Conservation (phyloP, 768 basidiomycete species). For the Lyophyllum shimeji region DNA sequence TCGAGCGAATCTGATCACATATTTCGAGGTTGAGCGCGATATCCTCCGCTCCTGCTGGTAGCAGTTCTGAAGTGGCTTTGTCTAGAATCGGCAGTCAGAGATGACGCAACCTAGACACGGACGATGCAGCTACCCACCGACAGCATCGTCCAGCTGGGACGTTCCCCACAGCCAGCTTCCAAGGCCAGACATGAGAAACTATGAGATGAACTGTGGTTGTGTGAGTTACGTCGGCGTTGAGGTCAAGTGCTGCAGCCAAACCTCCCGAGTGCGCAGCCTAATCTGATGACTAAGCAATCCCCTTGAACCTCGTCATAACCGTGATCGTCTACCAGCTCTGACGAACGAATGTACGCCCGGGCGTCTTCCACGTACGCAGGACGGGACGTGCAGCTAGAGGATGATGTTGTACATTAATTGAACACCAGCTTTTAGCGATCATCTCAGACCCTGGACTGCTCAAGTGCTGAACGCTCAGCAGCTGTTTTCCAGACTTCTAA, state of each 20-base stretch:
- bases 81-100: slow-evolving; percentile 44
- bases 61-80: slow-evolving; percentile 90
- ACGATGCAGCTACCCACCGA: slow-evolving; percentile 52
- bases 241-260: not conserved
- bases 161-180: slow-evolving; percentile 79
- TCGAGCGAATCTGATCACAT: slow-evolving; percentile 94
- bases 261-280: slow-evolving; percentile 1
- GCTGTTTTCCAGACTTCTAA: too few species aligned
- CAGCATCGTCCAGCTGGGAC: slow-evolving; percentile 78
- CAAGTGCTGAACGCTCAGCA: too few species aligned
- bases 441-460: too few species aligned
- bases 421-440: too few species aligned
- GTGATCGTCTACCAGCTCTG: not conserved
- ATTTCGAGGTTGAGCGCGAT: slow-evolving; percentile 94
- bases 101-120: not conserved
- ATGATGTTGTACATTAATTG: too few species aligned
- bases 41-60: slow-evolving; percentile 83
- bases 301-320: not conserved
- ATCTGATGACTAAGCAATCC: slow-evolving; percentile 12
- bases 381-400: too few species aligned
- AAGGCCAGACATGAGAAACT: slow-evolving; percentile 50
- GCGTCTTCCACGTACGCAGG: too few species aligned
- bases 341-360: not conserved
- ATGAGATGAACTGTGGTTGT: not conserved
- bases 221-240: not conserved